Conservation (phyloP, 257 asterid genomes). For the Solanum chilense region DNA sequence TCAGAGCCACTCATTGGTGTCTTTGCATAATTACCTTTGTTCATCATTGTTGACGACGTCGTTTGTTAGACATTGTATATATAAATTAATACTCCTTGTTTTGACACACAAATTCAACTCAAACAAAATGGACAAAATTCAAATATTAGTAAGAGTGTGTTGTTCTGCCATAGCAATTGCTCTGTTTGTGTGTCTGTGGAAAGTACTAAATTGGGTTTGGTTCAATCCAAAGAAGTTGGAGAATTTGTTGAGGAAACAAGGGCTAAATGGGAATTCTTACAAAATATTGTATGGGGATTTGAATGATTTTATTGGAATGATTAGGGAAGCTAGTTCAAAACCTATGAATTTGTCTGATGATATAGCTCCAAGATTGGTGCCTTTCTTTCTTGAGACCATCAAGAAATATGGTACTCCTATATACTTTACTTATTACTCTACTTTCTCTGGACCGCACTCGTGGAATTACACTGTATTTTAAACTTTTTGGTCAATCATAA, state of each 20-base stretch:
- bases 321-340: background rate
- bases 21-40: background rate
- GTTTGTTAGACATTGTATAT: background rate
- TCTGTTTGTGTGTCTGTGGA: background rate
- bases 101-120: background rate
- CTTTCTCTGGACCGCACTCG: too few relatives aligned
- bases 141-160: background rate
- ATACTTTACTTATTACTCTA: background rate
- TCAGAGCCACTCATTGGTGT: background rate
- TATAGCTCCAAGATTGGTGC: conserved; percentile 3
- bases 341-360: conserved; percentile 2
- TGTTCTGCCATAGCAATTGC: background rate
- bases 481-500: background rate
- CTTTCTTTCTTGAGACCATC: background rate
- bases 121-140: background rate
- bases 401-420: conserved; percentile 1
- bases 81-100: background rate
- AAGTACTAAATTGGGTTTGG: conserved; percentile 8
- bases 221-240: conserved; percentile 9
- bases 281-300: conserved; percentile 13
- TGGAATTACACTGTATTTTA: background rate
- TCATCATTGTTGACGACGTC: background rate
- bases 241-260: conserved; percentile 4
- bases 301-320: background rate
- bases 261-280: conserved; percentile 27